A percentile compares a stretch with the other conserved stretches of the same genome.
phyloP scores from a whole-genome alignment of 352 stramenopile genomes.

The Aphanomyces stellatus region DNA sequence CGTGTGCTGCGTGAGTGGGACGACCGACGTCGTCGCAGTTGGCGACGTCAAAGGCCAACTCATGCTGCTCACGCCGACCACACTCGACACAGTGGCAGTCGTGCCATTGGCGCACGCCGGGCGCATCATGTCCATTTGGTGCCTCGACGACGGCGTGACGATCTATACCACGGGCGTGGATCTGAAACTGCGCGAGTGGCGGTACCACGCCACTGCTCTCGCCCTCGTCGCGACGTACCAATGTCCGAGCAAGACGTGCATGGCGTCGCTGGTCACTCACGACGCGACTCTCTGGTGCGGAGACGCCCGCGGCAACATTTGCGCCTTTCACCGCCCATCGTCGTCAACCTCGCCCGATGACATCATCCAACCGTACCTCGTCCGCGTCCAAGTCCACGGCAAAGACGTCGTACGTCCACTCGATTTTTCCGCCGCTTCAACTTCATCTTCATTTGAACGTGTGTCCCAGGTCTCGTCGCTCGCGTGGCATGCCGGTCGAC shows the following conservation, averaged over 20 bases:
- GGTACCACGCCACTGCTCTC: conserved; percentile 4
- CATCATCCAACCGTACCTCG: not conserved
- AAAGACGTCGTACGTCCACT: conserved; percentile 9
- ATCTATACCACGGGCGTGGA: conserved; percentile 56
- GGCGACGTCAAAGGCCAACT: conserved; percentile 1
- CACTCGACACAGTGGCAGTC: not conserved
- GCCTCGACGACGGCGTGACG: conserved; percentile 17
- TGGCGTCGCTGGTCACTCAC: conserved; percentile 44
- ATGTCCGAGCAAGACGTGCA: conserved; percentile 49
- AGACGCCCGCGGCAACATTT: conserved; percentile 65
- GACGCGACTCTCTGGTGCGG: conserved; percentile 47
- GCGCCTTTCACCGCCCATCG: conserved; percentile 36
- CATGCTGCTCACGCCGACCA: not conserved
- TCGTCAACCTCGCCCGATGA: conserved; percentile 12
- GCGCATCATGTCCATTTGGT: conserved; percentile 12
- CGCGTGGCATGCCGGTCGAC: conserved; percentile 25
- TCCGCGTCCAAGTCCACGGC: not conserved
- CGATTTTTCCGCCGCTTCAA: too few relatives aligned
- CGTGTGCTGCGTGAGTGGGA: not conserved
- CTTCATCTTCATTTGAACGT: too few relatives aligned
- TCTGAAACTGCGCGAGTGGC: conserved; percentile 57
- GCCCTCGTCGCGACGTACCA: conserved; percentile 37
- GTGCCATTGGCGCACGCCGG: not conserved
- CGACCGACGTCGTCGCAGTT: conserved; percentile 2
- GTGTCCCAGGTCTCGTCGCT: conserved; percentile 58